Base-by-base conservation (phyloP, 805 yeast species). In the Wickerhamomyces pijperi region DNA sequence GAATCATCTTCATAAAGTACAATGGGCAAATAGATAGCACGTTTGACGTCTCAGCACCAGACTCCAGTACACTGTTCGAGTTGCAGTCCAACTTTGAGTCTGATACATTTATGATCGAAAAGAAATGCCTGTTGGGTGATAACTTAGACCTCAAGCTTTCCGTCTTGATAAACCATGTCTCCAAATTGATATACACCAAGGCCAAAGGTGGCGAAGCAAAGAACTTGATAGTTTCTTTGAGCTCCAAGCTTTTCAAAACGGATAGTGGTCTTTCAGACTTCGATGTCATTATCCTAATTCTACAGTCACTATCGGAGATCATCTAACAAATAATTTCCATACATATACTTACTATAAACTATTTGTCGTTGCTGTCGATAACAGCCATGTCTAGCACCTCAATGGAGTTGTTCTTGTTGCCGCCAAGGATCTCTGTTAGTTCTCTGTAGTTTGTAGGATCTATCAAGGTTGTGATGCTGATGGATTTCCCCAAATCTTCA, bases 321-420 rank as follows among this genome's bases (percentile, higher is more conserved):
- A 5, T 19, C n/a, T 29, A 16, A n/a, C 11, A 12, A 12, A 25
- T 14, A 14, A 21, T 21, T 7, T 13, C 8, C 15, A 25, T 35
- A n/a, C 36, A 19, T 23, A 5, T 23, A 20, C 4, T 3, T 25
- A 19, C 2, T 28, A n/a, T 32, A 12, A 34, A 28, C 32, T 45
- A 53, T 17, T 40, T 51, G 16, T 65, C 71, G n/a, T 66, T 67
- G 40, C 77, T 80, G 44, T 75, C 78, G n/a, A 81, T 68, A 11
- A 84, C 95, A 14, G 94, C 90, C 82, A 83, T 80, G 49, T 86
- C 95, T 43, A 88, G 60, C 7, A 88, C 92, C 57, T 88, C 95
- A 4, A 87, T 67, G 2, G 75, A 63, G 2, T 86, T 92, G 3
- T 78, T 74, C 41, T 67, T 67, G 20, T 73, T 61, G 31, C 62